Base-by-base conservation (phyloP, 257 asterid genomes). In the Solanum medicagineum region DNA sequence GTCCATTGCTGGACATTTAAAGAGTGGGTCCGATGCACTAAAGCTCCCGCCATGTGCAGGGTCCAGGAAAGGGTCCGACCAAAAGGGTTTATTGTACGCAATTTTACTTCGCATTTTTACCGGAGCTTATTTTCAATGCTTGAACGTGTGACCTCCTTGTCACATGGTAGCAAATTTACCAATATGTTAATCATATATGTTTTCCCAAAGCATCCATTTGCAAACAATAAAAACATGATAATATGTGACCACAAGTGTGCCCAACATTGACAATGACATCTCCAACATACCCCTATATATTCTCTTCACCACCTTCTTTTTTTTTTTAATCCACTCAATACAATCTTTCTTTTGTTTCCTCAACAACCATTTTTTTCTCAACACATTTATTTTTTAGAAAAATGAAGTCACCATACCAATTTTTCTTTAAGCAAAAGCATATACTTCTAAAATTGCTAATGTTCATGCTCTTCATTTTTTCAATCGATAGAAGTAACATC, bases 391-490 rank as follows among this genome's bases (percentile, higher is more conserved):
- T 81, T 63, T 56, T 2, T 0, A 32, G 2, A 73, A 90, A 88
- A 89, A 85, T 87, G 85, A 57, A 24, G 63, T 87, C 84, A 81
- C 86, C 44, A 85, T 14, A 81, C 57, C 86, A 77, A 62, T 82
- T 79, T 81, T 73, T 87, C 80, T 84, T 89, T 85, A 89, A 86
- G 36, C 90, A 86, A 80, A 90, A 90, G 84, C 70, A 85, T 40
- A n/a, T 86, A 80, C 81, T 88, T 84, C 83, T 92, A 59, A 87
- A 83, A 51, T 87, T 93, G 44, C 83, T 93, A 24, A 44, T 90
- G 45, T 83, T 89, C 87, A 81, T 89, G 73, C 83, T 94, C 24
- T 91, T 84, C 81, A 86, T 91, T 86, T 88, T 86, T 63, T 84
- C 92, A 65, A 91, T 87, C 86, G 85, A 87, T 85, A 90, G 49